Evolutionary conservation across 2,329 filamentous ascomycete species (phyloP).

Genomic region (Aspergillus sp.): DNA sequence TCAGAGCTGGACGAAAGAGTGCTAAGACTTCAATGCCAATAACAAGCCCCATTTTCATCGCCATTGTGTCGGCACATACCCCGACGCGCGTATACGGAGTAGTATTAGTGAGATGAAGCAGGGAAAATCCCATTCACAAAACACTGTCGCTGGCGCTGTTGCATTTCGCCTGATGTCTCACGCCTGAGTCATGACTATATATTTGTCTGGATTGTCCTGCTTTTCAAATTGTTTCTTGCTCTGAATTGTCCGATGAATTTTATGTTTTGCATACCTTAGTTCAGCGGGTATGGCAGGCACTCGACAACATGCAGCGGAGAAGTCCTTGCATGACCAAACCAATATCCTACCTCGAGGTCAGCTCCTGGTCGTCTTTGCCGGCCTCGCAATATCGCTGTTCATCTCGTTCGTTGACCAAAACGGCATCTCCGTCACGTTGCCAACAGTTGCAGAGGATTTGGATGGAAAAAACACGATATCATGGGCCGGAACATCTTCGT

Average conservation of each 20-base stretch:
- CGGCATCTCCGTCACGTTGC: constrained; percentile 46
- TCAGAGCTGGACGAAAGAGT: background rate
- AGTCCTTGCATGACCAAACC: constrained; percentile 55
- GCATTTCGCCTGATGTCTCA: background rate
- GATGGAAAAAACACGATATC: constrained; percentile 54
- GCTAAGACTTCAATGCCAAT: constrained; percentile 5
- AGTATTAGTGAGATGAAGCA: background rate
- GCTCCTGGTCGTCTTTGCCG: constrained; percentile 49
- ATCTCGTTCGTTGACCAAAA: constrained; percentile 61
- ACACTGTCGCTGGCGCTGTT: background rate
- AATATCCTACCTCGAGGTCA: constrained; percentile 56
- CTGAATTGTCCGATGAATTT: background rate
- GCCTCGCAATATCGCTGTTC: constrained; percentile 54
- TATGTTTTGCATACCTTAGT: background rate
- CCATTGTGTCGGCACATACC: constrained; percentile 10
- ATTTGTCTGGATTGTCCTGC: background rate
- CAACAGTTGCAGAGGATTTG: constrained; percentile 46
- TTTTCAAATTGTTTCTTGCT: background rate
- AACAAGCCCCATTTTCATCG: background rate
- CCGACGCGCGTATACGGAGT: background rate
- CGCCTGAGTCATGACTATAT: background rate
- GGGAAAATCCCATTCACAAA: constrained; percentile 2
- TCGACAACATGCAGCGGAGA: constrained; percentile 43
- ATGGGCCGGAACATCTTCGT: constrained; percentile 70
- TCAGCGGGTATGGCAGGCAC: constrained; percentile 11